These are phyloP conservation scores for Solanum megistacrolobum DNA, from an alignment of 257 asterid genomes.

Conservation along the genomic window DNA sequence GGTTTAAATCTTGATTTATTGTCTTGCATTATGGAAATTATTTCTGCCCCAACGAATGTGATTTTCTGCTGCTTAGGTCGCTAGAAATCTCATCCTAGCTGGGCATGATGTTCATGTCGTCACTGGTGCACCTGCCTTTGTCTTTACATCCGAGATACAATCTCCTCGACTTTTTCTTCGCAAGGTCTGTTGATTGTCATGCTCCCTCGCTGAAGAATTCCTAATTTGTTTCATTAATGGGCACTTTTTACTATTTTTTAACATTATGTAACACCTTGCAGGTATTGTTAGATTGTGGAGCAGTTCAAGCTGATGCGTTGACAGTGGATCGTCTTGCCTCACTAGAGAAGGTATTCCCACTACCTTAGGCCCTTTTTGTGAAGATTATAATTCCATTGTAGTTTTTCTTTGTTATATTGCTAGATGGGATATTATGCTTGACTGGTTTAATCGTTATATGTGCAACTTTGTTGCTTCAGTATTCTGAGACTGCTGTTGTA, in stretches of 20 bases:
- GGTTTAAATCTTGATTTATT: neutral
- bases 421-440: neutral
- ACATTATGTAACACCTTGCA: neutral
- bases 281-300: constrained; percentile 97
- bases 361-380: neutral
- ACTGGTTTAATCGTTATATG: neutral
- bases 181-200: constrained; percentile 38
- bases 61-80: constrained; percentile 44
- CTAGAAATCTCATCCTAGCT: constrained; percentile 81
- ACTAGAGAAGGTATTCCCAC: constrained; percentile 54
- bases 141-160: constrained; percentile 67
- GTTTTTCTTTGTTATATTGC: neutral
- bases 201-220: neutral
- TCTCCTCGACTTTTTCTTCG: constrained; percentile 83
- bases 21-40: neutral
- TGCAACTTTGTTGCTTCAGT: constrained; percentile 33
- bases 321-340: constrained; percentile 99
- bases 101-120: constrained; percentile 96
- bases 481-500: constrained; percentile 91
- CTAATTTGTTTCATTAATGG: neutral
- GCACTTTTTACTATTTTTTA: neutral
- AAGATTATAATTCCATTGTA: neutral
- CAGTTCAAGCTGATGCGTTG: constrained; percentile 98
- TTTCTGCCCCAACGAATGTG: neutral
- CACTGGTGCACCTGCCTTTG: constrained; percentile 95